A percentile compares a stretch with the other conserved stretches of the same genome.
These are phyloP conservation scores for Ophiostoma tasmaniense DNA, from an alignment of 2,329 filamentous ascomycete genomes.

Conservation along the genomic window DNA sequence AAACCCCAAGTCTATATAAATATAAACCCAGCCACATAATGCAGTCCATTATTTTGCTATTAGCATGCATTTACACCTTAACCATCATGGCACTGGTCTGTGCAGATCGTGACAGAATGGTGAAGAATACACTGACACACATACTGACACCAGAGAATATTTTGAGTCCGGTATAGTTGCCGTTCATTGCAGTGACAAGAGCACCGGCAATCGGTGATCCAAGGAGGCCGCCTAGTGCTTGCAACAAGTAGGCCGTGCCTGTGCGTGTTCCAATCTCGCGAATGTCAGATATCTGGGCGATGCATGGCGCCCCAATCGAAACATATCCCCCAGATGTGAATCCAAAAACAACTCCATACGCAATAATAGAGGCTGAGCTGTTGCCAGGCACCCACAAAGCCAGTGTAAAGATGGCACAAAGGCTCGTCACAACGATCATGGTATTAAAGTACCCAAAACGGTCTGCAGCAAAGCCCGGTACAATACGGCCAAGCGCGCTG, in stretches of 20 bases:
- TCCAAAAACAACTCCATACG: constrained; percentile 1
- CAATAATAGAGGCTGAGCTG: not conserved
- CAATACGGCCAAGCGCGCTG: not conserved
- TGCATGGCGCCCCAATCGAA: not conserved
- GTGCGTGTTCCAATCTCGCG: not conserved
- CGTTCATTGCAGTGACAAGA: not conserved
- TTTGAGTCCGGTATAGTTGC: not conserved
- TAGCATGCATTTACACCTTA: not conserved
- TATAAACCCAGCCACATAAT: no score
- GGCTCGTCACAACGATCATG: not conserved
- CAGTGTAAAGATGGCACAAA: not conserved
- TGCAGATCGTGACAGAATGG: not conserved
- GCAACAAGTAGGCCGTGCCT: not conserved
- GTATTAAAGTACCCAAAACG: not conserved
- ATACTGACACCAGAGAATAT: not conserved
- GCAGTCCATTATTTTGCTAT: no score
- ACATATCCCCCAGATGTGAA: not conserved
- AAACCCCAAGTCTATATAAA: no score
- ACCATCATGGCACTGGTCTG: not conserved
- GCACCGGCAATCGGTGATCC: not conserved
- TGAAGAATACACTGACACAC: not conserved
- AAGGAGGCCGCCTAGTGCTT: not conserved
- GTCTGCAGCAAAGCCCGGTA: constrained; percentile 3
- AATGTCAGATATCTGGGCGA: constrained; percentile 1
- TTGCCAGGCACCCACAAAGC: not conserved